Evolutionary conservation across 805 yeast genomes (phyloP), one percentile per base, ranked within the genome.

Genomic region (Schizosaccharomyces osmophilus): DNA sequence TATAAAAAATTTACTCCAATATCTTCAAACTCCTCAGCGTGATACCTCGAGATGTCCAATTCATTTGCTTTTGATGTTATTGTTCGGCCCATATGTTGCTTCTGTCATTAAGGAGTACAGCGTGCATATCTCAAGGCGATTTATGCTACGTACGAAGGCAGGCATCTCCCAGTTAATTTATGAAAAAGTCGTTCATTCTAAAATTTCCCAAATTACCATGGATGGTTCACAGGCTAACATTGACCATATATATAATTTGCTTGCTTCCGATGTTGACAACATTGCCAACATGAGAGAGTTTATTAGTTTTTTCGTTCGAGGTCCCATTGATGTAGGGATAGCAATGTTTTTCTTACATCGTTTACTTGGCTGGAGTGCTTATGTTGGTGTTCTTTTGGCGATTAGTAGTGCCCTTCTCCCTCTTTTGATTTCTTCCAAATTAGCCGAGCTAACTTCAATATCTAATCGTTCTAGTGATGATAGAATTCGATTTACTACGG

Each of bases 401-500:
- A 68, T 89, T 60, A 84, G 89, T 82, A 83, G 89, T 65, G 95
- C 97, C 15, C n/a, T 22, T 15, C 36, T 51, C 24, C 57, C 71
- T 85, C 62, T 87, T 87, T 69, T 82, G 87, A 2, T 70, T 76
- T 55, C 75, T 87, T 66, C 85, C 87, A 65, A 78, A 79, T 67
- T 73, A 73, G 64, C 90, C 84, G 71, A 85, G 82, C 69, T 75
- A 70, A 13, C 75, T 87, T 64, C 96, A 87, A 72, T 85, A 6
- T 96, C 87, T 73, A 93, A 90, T 97, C 79, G 78, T 65, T 84
- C 93, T 39, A 90, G 93, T 71, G 99, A 93, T 73, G 85, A 84
- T 70, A 82, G 99, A 75, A 85, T 96, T 9, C 82, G 96, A 66
- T 75, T 89, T 55, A 84, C 87, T 61, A 82, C 87, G 64, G 97